Conservation (phyloP, 495 filamentous ascomycete genomes). For the Gamarada debralockiae region DNA sequence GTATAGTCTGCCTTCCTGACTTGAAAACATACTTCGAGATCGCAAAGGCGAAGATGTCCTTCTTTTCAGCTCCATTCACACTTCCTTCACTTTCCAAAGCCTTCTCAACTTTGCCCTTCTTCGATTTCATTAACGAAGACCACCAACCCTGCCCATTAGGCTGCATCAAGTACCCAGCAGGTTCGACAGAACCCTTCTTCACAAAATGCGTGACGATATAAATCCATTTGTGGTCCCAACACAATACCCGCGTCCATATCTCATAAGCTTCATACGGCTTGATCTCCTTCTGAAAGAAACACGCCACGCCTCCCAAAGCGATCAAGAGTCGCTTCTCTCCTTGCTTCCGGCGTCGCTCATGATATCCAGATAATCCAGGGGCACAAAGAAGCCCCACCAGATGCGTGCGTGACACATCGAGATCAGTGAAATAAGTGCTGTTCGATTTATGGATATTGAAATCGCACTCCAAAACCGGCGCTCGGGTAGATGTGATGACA, state of each 20-base stretch:
- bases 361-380: conserved; percentile 32
- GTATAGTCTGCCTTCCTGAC: conserved; percentile 68
- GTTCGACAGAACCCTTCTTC: conserved; percentile 47
- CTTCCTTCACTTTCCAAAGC: background rate
- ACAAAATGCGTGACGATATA: conserved; percentile 70
- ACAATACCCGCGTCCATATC: conserved; percentile 64
- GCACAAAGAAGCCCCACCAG: conserved; percentile 52
- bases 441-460: conserved; percentile 87
- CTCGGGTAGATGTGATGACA: conserved; percentile 55
- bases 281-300: conserved; percentile 67
- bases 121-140: conserved; percentile 25
- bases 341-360: conserved; percentile 33
- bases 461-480: conserved; percentile 66
- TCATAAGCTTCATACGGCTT: conserved; percentile 65
- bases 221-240: conserved; percentile 82
- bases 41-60: conserved; percentile 45
- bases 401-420: conserved; percentile 68
- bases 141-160: conserved; percentile 15
- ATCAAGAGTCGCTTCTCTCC: conserved; percentile 43
- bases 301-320: conserved; percentile 63
- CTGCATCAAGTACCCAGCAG: conserved; percentile 31
- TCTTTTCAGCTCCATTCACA: conserved; percentile 22
- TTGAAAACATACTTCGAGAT: conserved; percentile 58
- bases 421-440: conserved; percentile 77
- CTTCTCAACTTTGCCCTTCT: conserved; percentile 26